These are phyloP conservation scores for Daldinia loculata DNA, from an alignment of 495 filamentous ascomycete genomes.

Conservation along the genomic window DNA sequence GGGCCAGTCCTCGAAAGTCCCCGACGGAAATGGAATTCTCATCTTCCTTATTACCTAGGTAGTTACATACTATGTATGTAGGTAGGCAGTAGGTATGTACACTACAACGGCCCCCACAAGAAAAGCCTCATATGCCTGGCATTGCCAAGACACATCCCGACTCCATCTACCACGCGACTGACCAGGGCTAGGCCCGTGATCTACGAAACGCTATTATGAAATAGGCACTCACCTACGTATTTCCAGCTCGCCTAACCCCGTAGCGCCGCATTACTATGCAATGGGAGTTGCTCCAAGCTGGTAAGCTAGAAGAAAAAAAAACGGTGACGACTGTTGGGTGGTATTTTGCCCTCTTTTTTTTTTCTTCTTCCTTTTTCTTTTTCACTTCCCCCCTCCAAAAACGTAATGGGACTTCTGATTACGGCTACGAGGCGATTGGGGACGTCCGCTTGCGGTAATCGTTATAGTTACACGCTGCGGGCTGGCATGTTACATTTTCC, in stretches of 20 bases:
- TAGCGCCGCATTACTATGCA: conserved; percentile 41
- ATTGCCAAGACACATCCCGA: conserved; percentile 35
- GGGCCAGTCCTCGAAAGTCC: conserved; percentile 36
- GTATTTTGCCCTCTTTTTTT: conserved; percentile 11
- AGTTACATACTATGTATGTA: no score
- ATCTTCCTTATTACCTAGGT: conserved; percentile 31
- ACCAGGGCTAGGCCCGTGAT: conserved; percentile 39
- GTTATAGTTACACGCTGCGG: conserved; percentile 24
- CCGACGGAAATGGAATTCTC: conserved; percentile 38
- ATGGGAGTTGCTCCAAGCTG: conserved; percentile 15
- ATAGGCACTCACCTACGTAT: conserved; percentile 35
- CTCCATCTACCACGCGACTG: conserved; percentile 43
- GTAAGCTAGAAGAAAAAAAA: conserved; percentile 28
- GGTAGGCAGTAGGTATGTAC: not conserved
- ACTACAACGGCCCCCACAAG: conserved; percentile 24
- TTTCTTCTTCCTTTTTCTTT: not conserved
- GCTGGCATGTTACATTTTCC: conserved; percentile 16
- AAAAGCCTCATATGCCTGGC: conserved; percentile 35
- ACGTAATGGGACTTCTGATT: conserved; percentile 19
- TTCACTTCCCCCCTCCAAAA: not conserved
- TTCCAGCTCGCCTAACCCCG: conserved; percentile 27
- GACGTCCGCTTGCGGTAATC: conserved; percentile 24
- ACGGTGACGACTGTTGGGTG: conserved; percentile 26
- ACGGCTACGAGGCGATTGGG: conserved; percentile 17
- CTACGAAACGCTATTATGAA: conserved; percentile 37